Evolutionary conservation across 768 basidiomycete genomes (phyloP), one percentile per base, ranked within the genome.

Genomic region (Rhodosporidiobolus odoratus): DNA sequence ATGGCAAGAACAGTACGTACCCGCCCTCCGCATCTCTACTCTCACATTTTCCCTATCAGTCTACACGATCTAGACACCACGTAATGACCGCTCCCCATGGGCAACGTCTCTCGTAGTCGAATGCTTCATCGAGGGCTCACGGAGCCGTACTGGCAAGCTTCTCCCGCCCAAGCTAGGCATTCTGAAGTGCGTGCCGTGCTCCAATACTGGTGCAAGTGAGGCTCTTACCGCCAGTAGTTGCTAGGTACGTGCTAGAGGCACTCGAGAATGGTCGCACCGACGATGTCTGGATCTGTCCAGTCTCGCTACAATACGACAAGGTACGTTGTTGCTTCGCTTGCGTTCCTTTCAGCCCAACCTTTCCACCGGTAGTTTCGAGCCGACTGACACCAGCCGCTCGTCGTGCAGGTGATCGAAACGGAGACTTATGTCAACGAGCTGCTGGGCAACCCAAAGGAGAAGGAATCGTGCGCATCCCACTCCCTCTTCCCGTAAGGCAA

Each of bases 251-350:
- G 4, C 53, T 72, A 21, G 68, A 67, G 4, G 68, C 71, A 5
- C 35, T 72, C 27, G 68, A 71, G 19, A 63, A 35, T 23, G 72
- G 74, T 23, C 47, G 54, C 30, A 58, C 58, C 3, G 66, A 65
- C 9, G 67, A 69, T 52, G 66, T 62, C 25, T 65, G 56, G 57
- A 52, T 71, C 40, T 68, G 68, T 48, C 69, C 69, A 19, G 65
- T 72, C 32, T 69, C 72, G 15, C 58, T 75, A 0, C 74, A 76
- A 62, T 77, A 77, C 76, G 76, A 77, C 69, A 74, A 75, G 58
- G 75, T 76, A 13, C 54, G 54, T 10, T 34, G 21, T 25, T 27
- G 34, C 27, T 40, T 9, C 43, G 25, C 21, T 4, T 50, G 12
- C 13, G 13, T 23, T 45, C 43, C 43, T 23, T 12, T 45, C 12